phyloP scores from a whole-genome alignment of 176 grass and related monocot genomes.

The Musa acuminata region DNA sequence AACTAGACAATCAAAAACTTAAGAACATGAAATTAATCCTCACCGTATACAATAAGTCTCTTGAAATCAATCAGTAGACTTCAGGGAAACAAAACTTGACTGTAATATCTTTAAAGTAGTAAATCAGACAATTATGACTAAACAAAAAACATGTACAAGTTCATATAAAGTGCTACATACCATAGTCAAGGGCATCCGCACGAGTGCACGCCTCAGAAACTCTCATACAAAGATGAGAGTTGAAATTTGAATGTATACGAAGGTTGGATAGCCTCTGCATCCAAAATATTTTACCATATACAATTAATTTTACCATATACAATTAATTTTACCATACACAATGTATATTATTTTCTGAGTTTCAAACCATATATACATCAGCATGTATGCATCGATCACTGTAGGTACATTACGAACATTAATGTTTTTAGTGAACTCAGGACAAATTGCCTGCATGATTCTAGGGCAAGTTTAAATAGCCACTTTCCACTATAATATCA shows the following conservation, averaged over 20 bases:
- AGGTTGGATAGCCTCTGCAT: slow-evolving; percentile 83
- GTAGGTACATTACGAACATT: too few species aligned
- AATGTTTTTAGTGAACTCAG: too few species aligned
- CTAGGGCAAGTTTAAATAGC: too few species aligned
- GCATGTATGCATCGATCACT: too few species aligned
- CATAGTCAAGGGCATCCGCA: slow-evolving; percentile 57
- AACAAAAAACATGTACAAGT: neutral
- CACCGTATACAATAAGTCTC: too few species aligned
- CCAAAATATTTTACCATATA: too few species aligned
- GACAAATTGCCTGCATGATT: too few species aligned
- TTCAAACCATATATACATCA: neutral
- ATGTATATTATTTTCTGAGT: neutral
- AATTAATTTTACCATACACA: neutral
- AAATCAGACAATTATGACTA: neutral
- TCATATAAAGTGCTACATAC: slow-evolving; percentile 31
- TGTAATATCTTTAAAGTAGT: neutral
- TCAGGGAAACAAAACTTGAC: neutral
- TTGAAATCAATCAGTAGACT: too few species aligned
- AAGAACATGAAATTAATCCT: too few species aligned
- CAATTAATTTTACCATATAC: neutral
- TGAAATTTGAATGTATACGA: slow-evolving; percentile 90
- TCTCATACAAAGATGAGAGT: slow-evolving; percentile 89
- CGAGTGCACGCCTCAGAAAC: slow-evolving; percentile 76
- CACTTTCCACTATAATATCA: too few species aligned
- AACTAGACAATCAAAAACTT: too few species aligned